Base-by-base conservation (phyloP, 2,329 filamentous ascomycete species). In the Apiospora sp. region DNA sequence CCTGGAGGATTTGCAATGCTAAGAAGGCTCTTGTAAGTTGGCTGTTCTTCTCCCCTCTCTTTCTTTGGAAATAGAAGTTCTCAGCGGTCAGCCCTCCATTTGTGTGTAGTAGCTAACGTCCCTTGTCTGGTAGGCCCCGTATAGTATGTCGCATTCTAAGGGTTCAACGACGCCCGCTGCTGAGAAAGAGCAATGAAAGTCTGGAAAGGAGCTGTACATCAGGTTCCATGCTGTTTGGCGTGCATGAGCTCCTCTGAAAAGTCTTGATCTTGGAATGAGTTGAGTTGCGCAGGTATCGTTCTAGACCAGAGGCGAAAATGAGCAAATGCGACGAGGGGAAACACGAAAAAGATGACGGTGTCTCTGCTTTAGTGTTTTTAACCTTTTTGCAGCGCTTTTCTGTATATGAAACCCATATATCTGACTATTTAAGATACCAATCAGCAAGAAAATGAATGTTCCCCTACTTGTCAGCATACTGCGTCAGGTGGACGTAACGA, bases 1-100 rank as follows among this genome's bases (percentile, higher is more conserved):
- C 95, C 7, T 98, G 96, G 95, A 90, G 96, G 79, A 94, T 99
- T 75, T 96, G 93, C 82, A 97, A 97, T 81, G 96, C 96, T 48
- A 98, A 98, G 86, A 94, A 95, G 83, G 96, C 98, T 75, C 83
- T 98, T 84, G 94, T 97, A 86, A 85, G 93, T 80, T 8, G 75
- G 7, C 37, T 41, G 2, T 41, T 30, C 27, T 41, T 41, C 16
- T 34, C 10, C n/a, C 16, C 16, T 58, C 51, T 34, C 19, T 49
- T 4, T 49, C 43, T 12, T 1, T 22, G 46, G n/a, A n/a, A n/a
- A 22, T 48, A 8, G n/a, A 51, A 51, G 10, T 48, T 22, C 14
- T 24, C 6, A 6, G n/a, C n/a, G 10, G n/a, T 41, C 37, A 10
- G n/a, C 14, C 27, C 54, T 61, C 54, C 54, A 34, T 61, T 19